Evolutionary conservation across 169 alveolate genomes (phyloP), one percentile per base, ranked within the genome.

Genomic region (Eimeria necatrix): DNA sequence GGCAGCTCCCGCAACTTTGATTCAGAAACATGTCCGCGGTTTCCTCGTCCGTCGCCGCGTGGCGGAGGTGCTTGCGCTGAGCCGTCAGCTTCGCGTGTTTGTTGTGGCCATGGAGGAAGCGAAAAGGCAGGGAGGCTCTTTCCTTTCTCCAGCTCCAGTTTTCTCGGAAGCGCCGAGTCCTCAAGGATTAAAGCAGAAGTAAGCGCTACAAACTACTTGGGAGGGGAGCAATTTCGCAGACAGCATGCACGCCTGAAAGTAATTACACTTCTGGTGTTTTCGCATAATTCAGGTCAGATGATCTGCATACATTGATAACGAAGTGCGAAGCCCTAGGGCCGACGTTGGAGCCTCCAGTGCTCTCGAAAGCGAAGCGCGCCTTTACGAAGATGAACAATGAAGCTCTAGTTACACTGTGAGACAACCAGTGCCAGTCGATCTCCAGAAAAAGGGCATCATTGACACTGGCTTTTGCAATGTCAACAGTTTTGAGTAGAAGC

Each of bases 1-100:
- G 52, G 83, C 71, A 10, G 51, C 48, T 3, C 84, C 84, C 3
- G 94, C 71, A 18, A 49, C 68, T 48, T 56, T 16, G 64, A 88
- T 88, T 49, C 94, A 88, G 26, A 60, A 61, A 5, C 51, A 46
- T 16, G 32, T 61, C 48, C 64, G 94, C 4, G 94, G 94, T 18
- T 68, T 10, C 53, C 68, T 76, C 4, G n/a, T 85, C 14, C 70
- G 94, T 6, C 84, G 76, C 24, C 94, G 76, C 22, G 14, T 76
- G 70, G 5, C 53, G 20, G 86, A n/a, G 4, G 60, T 88, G 56
- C 52, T 88, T 5, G 86, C 64, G 53, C 64, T 88, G 24, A 61
- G 52, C 46, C 61, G 71, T 7, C 52, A n/a, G 56, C 56, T 88
- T 53, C 74, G 52, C 68, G 41, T 9, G 24, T 70, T 88, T 52